phyloP scores from a whole-genome alignment of 805 yeast genomes.

The Millerago galiae region DNA sequence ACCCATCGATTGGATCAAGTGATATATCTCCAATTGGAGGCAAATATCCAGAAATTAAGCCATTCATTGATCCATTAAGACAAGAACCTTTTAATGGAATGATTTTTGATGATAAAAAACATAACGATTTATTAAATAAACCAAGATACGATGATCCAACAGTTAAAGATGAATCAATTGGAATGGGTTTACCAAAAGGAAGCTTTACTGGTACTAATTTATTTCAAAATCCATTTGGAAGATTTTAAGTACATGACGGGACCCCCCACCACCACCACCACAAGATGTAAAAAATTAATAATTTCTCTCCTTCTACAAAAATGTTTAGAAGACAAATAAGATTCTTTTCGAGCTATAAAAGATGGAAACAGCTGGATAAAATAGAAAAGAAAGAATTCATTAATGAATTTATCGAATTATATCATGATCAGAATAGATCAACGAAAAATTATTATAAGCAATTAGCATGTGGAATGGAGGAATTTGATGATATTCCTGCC shows the following conservation, averaged over 20 bases:
- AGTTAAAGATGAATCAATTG: constrained; percentile 3
- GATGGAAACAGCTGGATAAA: constrained; percentile 25
- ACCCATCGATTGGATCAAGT: constrained; percentile 36
- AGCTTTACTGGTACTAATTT: constrained; percentile 1
- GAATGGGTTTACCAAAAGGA: constrained; percentile 9
- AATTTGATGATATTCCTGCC: constrained; percentile 30
- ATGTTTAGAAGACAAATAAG: no score
- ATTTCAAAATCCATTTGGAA: no score
- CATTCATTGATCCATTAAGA: constrained; percentile 36
- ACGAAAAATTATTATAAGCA: constrained; percentile 31
- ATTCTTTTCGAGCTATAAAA: neutral
- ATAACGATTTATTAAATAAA: constrained; percentile 41
- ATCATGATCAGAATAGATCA: constrained; percentile 28
- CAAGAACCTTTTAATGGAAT: constrained; percentile 36
- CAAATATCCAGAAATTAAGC: constrained; percentile 37
- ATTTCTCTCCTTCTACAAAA: no score
- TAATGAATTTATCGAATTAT: constrained; percentile 23
- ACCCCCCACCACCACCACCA: no score
- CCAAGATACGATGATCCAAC: constrained; percentile 7
- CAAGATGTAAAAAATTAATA: neutral
- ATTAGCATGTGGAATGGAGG: constrained; percentile 32
- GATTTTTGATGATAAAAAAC: constrained; percentile 44
- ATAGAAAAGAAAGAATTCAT: constrained; percentile 25
- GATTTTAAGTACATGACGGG: no score
- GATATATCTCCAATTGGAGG: constrained; percentile 46